Conservation (phyloP, 768 basidiomycete genomes). For the Mycena filopes region DNA sequence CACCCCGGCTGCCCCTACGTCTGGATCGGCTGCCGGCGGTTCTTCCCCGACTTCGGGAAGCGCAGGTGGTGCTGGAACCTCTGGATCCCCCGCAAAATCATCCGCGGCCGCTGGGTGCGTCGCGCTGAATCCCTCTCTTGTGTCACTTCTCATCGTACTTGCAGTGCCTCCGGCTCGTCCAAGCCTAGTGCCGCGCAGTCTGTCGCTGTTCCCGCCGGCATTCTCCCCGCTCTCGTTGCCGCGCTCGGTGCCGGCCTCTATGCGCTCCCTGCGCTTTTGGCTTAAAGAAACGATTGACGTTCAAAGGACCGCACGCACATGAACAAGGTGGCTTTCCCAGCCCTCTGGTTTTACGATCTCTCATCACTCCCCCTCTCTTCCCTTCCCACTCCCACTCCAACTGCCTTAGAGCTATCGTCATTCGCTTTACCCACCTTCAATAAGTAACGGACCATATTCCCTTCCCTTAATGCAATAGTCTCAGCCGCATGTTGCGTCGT, state of each 20-base stretch:
- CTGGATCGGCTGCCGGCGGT: not conserved
- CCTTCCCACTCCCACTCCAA: conserved; percentile 6
- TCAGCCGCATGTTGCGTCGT: not conserved
- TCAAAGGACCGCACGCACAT: conserved; percentile 18
- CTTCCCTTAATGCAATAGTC: conserved; percentile 23
- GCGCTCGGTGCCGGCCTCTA: conserved; percentile 55
- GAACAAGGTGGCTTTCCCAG: conserved; percentile 32
- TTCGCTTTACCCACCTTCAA: conserved; percentile 30
- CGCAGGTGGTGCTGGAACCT: conserved; percentile 12
- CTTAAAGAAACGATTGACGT: conserved; percentile 40
- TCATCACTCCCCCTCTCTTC: conserved; percentile 6
- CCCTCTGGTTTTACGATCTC: conserved; percentile 14
- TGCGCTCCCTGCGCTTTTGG: conserved; percentile 55
- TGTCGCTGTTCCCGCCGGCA: conserved; percentile 49
- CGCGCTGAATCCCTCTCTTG: not conserved
- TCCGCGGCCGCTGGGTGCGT: conserved; percentile 1
- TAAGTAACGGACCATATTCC: conserved; percentile 30
- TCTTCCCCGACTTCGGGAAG: not conserved
- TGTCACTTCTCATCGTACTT: not conserved
- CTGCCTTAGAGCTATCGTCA: conserved; percentile 31
- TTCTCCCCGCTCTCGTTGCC: conserved; percentile 39
- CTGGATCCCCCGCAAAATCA: conserved; percentile 27
- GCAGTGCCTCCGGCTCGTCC: conserved; percentile 27
- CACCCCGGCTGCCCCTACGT: conserved; percentile 1
- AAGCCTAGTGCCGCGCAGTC: conserved; percentile 44